Evolutionary conservation across 2,329 filamentous ascomycete species (phyloP).

Genomic region (Metarhizium anisopliae): DNA sequence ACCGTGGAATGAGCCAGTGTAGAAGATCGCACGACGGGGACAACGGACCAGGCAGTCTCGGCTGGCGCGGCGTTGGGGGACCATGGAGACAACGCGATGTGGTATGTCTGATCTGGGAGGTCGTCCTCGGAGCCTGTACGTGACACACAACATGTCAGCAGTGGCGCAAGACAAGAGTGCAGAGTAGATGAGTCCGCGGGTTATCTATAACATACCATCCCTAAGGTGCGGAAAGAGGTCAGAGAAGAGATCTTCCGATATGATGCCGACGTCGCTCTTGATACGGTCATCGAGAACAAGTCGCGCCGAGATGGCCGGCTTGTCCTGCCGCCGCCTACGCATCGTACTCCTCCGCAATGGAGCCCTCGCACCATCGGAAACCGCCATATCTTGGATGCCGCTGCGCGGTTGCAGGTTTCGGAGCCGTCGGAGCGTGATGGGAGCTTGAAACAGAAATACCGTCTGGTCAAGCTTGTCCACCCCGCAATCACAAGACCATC

Average conservation of each 20-base stretch:
- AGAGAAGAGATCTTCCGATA: conserved; percentile 78
- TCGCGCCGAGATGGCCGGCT: conserved; percentile 67
- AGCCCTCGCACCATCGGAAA: conserved; percentile 17
- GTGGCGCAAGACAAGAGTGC: not conserved
- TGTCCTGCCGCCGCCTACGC: conserved; percentile 54
- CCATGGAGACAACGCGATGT: conserved; percentile 71
- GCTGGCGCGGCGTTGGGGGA: conserved; percentile 48
- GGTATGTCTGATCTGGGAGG: conserved; percentile 34
- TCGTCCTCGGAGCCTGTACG: conserved; percentile 25
- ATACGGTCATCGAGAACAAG: conserved; percentile 79
- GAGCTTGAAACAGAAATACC: not conserved
- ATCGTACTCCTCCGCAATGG: conserved; percentile 29
- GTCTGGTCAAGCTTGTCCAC: not conserved
- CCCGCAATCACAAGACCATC: not conserved
- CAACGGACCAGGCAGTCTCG: conserved; percentile 71
- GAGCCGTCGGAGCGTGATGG: not conserved
- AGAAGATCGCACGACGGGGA: conserved; percentile 61
- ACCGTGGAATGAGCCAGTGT: conserved; percentile 68
- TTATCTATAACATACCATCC: conserved; percentile 33
- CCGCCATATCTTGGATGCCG: conserved; percentile 16
- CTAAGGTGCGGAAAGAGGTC: conserved; percentile 65
- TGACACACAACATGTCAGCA: not conserved
- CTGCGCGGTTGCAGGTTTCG: not conserved
- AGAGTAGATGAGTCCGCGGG: not conserved
- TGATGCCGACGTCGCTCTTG: conserved; percentile 73